Base-by-base conservation (phyloP, 2,329 filamentous ascomycete species). In the Botryotinia calthae region DNA sequence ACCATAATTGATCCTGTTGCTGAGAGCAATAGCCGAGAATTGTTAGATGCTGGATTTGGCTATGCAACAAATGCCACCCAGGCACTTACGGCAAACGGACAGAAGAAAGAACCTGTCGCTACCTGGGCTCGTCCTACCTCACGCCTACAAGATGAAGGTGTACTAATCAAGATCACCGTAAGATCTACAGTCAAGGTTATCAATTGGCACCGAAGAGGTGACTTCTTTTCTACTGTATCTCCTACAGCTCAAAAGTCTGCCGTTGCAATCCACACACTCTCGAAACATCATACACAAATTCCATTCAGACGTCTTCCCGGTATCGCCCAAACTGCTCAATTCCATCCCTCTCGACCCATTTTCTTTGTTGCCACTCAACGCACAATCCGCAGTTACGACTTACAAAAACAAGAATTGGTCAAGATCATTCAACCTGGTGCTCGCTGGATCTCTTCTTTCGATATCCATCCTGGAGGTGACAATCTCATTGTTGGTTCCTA, bases 341-440 rank as follows among this genome's bases (percentile, higher is more conserved):
- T 99, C 87, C 97, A 99, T 82, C 96, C 96, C 2, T 93, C 91
- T 58, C 91, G 94, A 77, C 95, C 96, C 0, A 89, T 97, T 67
- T 95, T 99, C 84, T 98, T 98, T 81, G 93, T 99, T 72, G 96
- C 96, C 4, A 98, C 97, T 18, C 94, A 97, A 82, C 93, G 95
- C 78, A 92, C 92, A 73, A 95, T 99, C 80, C 92, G 96, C 72
- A 93, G 93, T 80, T 99, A 99, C 84, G 96, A 99, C 82, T 87
- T 99, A 63, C 92, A 95, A 76, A 91, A 91, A 79, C 94, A 98
- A 81, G 93, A 97, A 80, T 89, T 99, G 48, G 88, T 98, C 82
- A 97, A 97, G 85, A 93, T 96, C 73, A 85, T 99, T 73, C 94
- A 97, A 81, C 96, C 96, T 0, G 96, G 96, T 79, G 95, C 95